phyloP scores from a whole-genome alignment of 345 rosid genomes.

The Euphorbia lathyris region DNA sequence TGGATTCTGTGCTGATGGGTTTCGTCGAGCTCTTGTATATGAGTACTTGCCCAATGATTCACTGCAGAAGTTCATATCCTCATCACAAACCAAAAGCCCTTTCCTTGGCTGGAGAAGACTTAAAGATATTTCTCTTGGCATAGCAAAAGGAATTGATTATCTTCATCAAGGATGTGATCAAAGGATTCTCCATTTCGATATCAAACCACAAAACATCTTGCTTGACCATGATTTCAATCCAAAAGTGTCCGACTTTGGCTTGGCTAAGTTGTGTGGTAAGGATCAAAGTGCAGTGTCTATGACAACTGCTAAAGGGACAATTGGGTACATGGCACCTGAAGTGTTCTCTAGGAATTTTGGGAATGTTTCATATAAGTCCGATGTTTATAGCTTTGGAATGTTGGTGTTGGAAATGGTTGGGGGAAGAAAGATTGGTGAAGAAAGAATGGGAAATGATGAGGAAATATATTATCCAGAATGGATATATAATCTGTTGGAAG shows the following conservation, averaged over 20 bases:
- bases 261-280: conserved; percentile 10
- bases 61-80: conserved; percentile 7
- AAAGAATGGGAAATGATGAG: neutral
- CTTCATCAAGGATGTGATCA: conserved; percentile 13
- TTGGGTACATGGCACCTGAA: conserved; percentile 16
- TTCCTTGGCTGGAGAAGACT: conserved; percentile 14
- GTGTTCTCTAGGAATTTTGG: conserved; percentile 15
- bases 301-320: conserved; percentile 12
- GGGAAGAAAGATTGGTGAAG: conserved; percentile 1
- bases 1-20: conserved; percentile 20
- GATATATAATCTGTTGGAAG: conserved; percentile 10
- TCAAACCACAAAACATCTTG: conserved; percentile 6
- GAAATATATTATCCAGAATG: conserved; percentile 13
- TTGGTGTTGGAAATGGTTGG: conserved; percentile 15
- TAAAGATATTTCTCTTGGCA: neutral
- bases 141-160: conserved; percentile 10
- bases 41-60: conserved; percentile 12
- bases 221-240: conserved; percentile 10
- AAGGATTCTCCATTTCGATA: conserved; percentile 13
- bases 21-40: conserved; percentile 11
- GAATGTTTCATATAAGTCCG: conserved; percentile 7
- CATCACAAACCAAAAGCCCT: neutral
- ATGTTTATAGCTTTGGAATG: conserved; percentile 14
- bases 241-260: conserved; percentile 8
- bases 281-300: conserved; percentile 13